These are phyloP conservation scores for Reticulascus tulasneorum DNA, from an alignment of 2,329 filamentous ascomycete genomes.

Conservation along the genomic window DNA sequence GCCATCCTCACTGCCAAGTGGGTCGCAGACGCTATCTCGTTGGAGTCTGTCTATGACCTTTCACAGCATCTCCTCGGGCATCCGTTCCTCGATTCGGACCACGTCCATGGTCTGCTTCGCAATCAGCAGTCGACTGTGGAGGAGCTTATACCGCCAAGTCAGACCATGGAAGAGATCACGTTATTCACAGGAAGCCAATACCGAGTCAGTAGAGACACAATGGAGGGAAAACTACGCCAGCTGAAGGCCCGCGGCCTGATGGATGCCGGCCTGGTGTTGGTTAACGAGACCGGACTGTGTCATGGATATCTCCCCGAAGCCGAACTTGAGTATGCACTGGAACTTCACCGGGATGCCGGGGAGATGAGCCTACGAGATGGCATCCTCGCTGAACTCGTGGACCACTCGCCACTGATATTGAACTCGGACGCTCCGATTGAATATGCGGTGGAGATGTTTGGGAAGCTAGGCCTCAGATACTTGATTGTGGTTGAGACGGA, in stretches of 20 bases:
- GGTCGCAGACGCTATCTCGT: conserved; percentile 50
- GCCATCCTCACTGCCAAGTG: conserved; percentile 57
- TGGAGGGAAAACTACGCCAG: conserved; percentile 41
- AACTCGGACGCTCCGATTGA: conserved; percentile 51
- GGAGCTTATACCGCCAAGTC: conserved; percentile 45
- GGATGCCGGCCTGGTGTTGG: conserved; percentile 54
- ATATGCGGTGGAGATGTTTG: conserved; percentile 57
- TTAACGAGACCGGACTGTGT: conserved; percentile 41
- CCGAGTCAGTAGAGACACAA: conserved; percentile 28
- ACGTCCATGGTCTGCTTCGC: conserved; percentile 22
- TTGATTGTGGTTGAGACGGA: conserved; percentile 50
- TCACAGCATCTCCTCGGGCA: conserved; percentile 56
- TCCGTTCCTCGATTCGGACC: conserved; percentile 53
- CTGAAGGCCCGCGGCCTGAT: conserved; percentile 47
- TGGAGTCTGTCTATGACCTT: conserved; percentile 54
- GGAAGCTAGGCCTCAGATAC: conserved; percentile 51
- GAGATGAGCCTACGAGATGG: conserved; percentile 27
- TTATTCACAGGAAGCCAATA: conserved; percentile 40
- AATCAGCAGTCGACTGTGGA: conserved; percentile 27
- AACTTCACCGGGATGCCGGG: conserved; percentile 22
- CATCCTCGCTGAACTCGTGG: conserved; percentile 43
- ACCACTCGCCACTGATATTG: conserved; percentile 48
- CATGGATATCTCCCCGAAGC: conserved; percentile 53
- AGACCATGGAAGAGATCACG: conserved; percentile 54
- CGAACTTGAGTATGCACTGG: conserved; percentile 48